These are phyloP conservation scores for Glaciozyma antarctica DNA, from an alignment of 768 basidiomycete genomes.

Conservation along the genomic window DNA sequence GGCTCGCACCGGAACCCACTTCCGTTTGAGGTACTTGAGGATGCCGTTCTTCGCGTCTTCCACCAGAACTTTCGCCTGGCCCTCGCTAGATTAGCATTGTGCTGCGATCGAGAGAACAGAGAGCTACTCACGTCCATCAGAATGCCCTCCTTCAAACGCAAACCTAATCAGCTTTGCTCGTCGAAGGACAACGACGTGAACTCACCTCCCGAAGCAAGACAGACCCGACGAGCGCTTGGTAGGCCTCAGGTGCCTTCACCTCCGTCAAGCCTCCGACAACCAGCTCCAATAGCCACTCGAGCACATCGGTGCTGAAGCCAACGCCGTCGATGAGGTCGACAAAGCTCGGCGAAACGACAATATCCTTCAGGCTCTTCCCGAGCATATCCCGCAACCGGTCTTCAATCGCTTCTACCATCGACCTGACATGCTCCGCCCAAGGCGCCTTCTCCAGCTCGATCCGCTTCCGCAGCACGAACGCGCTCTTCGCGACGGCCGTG, in stretches of 20 bases:
- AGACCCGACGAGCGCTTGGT: slow-evolving; percentile 45
- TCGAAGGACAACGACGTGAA: background rate
- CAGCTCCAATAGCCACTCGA: slow-evolving; percentile 64
- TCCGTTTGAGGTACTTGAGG: slow-evolving; percentile 61
- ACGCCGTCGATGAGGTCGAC: slow-evolving; percentile 62
- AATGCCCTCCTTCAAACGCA: slow-evolving; percentile 24
- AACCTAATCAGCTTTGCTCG: slow-evolving; percentile 60
- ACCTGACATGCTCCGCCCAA: slow-evolving; percentile 59
- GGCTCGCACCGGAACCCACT: slow-evolving; percentile 46
- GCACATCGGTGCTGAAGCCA: slow-evolving; percentile 59
- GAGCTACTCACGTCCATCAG: slow-evolving; percentile 26
- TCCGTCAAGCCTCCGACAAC: slow-evolving; percentile 56
- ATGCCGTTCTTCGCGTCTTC: slow-evolving; percentile 60
- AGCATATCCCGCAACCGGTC: slow-evolving; percentile 57
- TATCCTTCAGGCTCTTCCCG: slow-evolving; percentile 51
- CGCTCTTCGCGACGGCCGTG: slow-evolving; percentile 53
- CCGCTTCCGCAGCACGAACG: slow-evolving; percentile 48
- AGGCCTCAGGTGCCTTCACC: slow-evolving; percentile 56
- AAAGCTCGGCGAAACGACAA: slow-evolving; percentile 64
- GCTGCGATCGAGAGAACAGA: slow-evolving; percentile 44
- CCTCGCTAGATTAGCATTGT: slow-evolving; percentile 46
- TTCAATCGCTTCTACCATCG: slow-evolving; percentile 59
- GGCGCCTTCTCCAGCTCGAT: slow-evolving; percentile 33
- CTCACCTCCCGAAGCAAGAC: slow-evolving; percentile 46
- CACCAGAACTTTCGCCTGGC: slow-evolving; percentile 60